These are phyloP conservation scores for Tremella mesenterica DNA, from an alignment of 768 basidiomycete species.

Conservation along the genomic window DNA sequence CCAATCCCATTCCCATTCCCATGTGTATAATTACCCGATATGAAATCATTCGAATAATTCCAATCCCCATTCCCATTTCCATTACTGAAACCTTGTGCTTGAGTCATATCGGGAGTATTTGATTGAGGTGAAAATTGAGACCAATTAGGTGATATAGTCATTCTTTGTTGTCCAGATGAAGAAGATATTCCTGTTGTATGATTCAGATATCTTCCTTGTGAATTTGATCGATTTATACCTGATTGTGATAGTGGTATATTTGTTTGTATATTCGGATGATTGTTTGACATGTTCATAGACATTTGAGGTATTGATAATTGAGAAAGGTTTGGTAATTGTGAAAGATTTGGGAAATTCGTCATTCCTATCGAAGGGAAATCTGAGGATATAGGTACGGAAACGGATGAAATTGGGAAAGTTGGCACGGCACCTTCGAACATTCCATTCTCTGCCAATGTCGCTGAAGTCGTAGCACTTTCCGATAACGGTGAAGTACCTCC, in stretches of 20 bases:
- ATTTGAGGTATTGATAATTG: not conserved
- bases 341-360: not conserved
- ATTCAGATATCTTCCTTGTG: no score
- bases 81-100: constrained; percentile 5
- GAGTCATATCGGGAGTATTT: not conserved
- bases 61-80: constrained; percentile 1
- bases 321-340: not conserved
- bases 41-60: not conserved
- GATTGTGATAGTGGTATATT: no score
- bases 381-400: no score
- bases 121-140: not conserved
- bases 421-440: constrained; percentile 23
- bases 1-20: constrained; percentile 30
- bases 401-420: constrained; percentile 17
- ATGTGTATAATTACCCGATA: no score
- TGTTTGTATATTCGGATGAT: not conserved
- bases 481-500: not conserved
- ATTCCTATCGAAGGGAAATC: no score
- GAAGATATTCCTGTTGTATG: no score
- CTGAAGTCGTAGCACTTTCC: constrained; percentile 5
- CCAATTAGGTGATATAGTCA: not conserved
- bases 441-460: constrained; percentile 18
- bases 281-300: not conserved
- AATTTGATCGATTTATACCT: no score
- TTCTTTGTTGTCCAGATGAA: no score